phyloP scores from a whole-genome alignment of 2,329 filamentous ascomycete species.

The Xylaria sp. region DNA sequence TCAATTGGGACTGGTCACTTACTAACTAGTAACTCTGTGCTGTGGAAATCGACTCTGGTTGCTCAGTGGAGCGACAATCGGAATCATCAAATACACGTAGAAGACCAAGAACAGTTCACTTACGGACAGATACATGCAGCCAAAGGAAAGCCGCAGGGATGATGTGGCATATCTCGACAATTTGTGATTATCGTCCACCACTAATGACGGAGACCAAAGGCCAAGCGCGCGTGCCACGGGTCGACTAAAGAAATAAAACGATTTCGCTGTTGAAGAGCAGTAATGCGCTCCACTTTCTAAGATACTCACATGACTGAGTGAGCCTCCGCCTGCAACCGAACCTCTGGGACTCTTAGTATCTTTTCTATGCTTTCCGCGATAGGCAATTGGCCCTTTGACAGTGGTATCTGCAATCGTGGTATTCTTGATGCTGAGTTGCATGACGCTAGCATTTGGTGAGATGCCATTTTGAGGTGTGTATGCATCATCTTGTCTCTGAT shows the following conservation, averaged over 20 bases:
- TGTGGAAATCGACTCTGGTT: not conserved
- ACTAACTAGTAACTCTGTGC: not conserved
- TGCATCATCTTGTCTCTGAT: constrained; percentile 16
- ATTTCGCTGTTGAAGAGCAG: constrained; percentile 5
- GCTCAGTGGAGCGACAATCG: not conserved
- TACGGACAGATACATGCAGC: constrained; percentile 13
- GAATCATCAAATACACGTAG: constrained; percentile 3
- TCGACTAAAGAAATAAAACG: constrained; percentile 17
- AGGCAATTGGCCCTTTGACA: constrained; percentile 32
- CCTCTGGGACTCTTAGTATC: constrained; percentile 18
- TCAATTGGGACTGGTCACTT: constrained; percentile 6
- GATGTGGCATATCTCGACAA: constrained; percentile 18
- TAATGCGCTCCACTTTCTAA: constrained; percentile 28
- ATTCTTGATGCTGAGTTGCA: constrained; percentile 29
- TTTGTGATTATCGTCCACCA: constrained; percentile 5
- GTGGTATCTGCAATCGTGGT: constrained; percentile 31
- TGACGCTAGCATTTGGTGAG: constrained; percentile 33
- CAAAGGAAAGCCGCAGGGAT: constrained; percentile 26
- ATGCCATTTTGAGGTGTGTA: constrained; percentile 24
- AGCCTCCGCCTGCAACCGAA: constrained; percentile 48
- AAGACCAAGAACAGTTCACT: not conserved
- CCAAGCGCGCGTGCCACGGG: constrained; percentile 4
- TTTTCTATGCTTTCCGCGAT: constrained; percentile 31
- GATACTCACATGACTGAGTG: constrained; percentile 43
- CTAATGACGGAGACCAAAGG: constrained; percentile 20